Evolutionary conservation across 2,329 filamentous ascomycete genomes (phyloP), one percentile per base, ranked within the genome.

Genomic region (Xylariomycetidae sp.): DNA sequence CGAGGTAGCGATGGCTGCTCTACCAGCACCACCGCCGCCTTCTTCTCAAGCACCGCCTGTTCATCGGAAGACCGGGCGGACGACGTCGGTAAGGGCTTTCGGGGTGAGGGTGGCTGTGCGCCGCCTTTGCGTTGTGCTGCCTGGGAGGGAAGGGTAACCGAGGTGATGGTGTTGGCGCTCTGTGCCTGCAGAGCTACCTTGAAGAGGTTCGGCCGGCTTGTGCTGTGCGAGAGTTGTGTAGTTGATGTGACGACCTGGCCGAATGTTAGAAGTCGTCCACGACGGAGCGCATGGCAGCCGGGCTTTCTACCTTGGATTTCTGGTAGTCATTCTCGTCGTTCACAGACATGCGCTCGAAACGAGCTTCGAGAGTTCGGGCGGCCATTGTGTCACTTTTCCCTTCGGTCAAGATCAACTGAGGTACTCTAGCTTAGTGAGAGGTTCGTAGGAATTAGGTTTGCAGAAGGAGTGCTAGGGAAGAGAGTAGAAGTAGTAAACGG

Each of bases 331-430:
- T 93, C 63, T 95, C 89, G 55, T 95, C 89, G 50, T 85, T 82
- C 42, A 95, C 85, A 14, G 85, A 82, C 65, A 95, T 76, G 61
- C 81, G 82, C 77, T 95, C 88, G 55, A 96, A 86, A 51, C 85
- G 85, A 63, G 84, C 71, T 65, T 95, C 90, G 29, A 96, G 71
- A 32, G 77, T 79, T 49, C 85, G 77, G 38, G 84, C 76, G 44
- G 89, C 77, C 84, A 90, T 79, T 39, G 42, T 30, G 18, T 30
- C 17, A 30, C 35, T 25, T 32, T 19, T 4, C 20, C n/a, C n/a
- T n/a, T 34, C n/a, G n/a, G n/a, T n/a, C n/a, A n/a, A n/a, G n/a
- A n/a, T n/a, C n/a, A n/a, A n/a, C n/a, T n/a, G n/a, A n/a, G n/a
- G n/a, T n/a, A n/a, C n/a, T n/a, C n/a, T n/a, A n/a, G n/a, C n/a